Evolutionary conservation across 202 grass and related monocot genomes (phyloP), one percentile per base, ranked within the genome.

Genomic region (Carex arenaria): DNA sequence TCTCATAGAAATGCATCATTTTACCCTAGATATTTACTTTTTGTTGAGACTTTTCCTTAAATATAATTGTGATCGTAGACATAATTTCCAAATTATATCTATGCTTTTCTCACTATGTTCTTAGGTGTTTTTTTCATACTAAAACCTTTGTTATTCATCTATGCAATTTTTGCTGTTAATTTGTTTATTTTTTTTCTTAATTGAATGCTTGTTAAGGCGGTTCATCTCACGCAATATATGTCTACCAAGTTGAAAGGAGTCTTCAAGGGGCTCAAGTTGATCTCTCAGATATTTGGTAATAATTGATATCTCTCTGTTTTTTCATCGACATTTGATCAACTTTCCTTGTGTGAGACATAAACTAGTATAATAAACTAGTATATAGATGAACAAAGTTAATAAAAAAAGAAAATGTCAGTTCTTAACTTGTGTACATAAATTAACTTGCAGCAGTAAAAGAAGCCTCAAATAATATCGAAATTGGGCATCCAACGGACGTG

Each of bases 201-300:
- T 18, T 54, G 53, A n/a, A 79, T 17, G 64, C 61, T 82, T 88
- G 62, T 54, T n/a, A 49, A 85, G 72, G 60, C 18, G 64, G 10
- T 73, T 9, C 54, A 55, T 69, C 72, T 88, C 45, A 8, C 3
- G 14, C 84, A 82, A 93, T 49, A 12, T 49, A 49, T 90, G 90
- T 90, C 89, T 80, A 80, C 69, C 88, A 94, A 92, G 88, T 87
- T 91, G 84, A 98, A 97, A 76, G 92, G 92, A 57, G 71, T 94
- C 76, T 82, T 94, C 82, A 97, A 94, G 84, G 87, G 89, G 67
- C 66, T 94, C 84, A 93, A 88, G 87, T 59, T 87, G 79, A 90
- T 98, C 79, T 98, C 95, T 47, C 89, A 91, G 38, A 91, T 94
- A 19, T 94, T 98, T 81, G 86, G 90, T 97, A 31, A 85, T 94